Base-by-base conservation (phyloP, 2,329 filamentous ascomycete genomes). In the Xylariaceae sp. region DNA sequence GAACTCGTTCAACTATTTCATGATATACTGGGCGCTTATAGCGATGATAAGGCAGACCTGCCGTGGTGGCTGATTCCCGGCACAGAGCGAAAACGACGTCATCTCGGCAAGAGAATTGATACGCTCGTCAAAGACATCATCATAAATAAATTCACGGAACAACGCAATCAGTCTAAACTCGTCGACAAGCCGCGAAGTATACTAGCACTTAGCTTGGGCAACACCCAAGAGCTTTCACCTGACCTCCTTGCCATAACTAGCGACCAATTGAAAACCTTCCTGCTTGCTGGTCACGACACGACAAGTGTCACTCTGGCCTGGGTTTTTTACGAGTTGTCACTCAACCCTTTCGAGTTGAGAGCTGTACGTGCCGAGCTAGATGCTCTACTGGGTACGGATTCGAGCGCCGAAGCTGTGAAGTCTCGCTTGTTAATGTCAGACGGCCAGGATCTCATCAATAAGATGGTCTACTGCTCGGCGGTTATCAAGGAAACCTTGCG, bases 401-500 rank as follows among this genome's bases (percentile, higher is more conserved):
- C 34, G 16, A 38, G 34, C 34, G 13, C 9, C 5, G 34, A 38
- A 16, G 13, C 34, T 38, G 34, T 38, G 16, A 13, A 16, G 13
- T 14, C 34, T 16, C 34, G 34, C 34, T 16, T 38, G 13, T 16
- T 38, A 38, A 16, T 14, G 13, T 16, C 34, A 14, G 34, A 16
- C 34, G 13, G 34, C 13, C 13, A 38, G 34, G 42, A 33, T 14
- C 3, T 45, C 18, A 33, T 45, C 9, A 17, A 31, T 16, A 17
- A n/a, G 14, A 28, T 74, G 68, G 47, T 56, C 0, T 73, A 72
- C 57, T 66, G 62, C 9, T 61, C 63, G 16, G 71, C 70, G 14
- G 67, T 74, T 5, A 68, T 74, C 42, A 72, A 73, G 55, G 72
- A 75, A 48, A 62, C 59, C 1, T 60, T 73, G 7, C 60, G 71